Evolutionary conservation across 192 early-diverging fungal genomes (phyloP), one percentile per base, ranked within the genome.

Genomic region (Coemansia sp.): DNA sequence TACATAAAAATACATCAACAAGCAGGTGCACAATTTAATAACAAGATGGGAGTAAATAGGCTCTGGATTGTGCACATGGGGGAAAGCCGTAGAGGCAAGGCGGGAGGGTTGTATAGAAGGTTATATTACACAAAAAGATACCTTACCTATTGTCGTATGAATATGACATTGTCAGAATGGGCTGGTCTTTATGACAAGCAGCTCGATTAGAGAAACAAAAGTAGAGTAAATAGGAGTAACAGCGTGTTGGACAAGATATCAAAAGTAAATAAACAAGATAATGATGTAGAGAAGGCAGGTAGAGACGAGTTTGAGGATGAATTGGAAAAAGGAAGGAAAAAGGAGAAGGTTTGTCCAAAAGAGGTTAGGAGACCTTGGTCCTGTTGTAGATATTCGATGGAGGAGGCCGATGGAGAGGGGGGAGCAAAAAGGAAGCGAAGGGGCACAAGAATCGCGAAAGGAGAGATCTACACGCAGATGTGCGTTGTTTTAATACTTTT

Each of bases 71-170:
- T 65, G 48, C 35, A 57, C 33, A 13, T 28, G 46, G n/a, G n/a
- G n/a, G n/a, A n/a, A n/a, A n/a, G 40, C 26, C 42, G 37, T 3
- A 8, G 39, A 53, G 33, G 33, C n/a, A n/a, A 23, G 7, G 8
- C 16, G 51, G 33, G 15, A 55, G 23, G 45, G 45, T 20, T 48
- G 9, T 48, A 20, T 20, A 21, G 21, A 37, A 53, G 12, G 26
- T n/a, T n/a, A n/a, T n/a, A n/a, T n/a, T n/a, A n/a, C 37, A 6
- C 46, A n/a, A 58, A 20, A 21, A 31, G 23, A 61, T 69, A 26
- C 39, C 39, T 42, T 78, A 79, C 76, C 76, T 73, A 46, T 73
- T 70, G 55, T 72, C 76, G 59, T 79, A 79, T 48, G 76, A 70
- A 63, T 79, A 72, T 35, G 76, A 66, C 76, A 79, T 79, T 55